phyloP scores from a whole-genome alignment of 2,329 filamentous ascomycete genomes.

The Endocalyx cinctus region DNA sequence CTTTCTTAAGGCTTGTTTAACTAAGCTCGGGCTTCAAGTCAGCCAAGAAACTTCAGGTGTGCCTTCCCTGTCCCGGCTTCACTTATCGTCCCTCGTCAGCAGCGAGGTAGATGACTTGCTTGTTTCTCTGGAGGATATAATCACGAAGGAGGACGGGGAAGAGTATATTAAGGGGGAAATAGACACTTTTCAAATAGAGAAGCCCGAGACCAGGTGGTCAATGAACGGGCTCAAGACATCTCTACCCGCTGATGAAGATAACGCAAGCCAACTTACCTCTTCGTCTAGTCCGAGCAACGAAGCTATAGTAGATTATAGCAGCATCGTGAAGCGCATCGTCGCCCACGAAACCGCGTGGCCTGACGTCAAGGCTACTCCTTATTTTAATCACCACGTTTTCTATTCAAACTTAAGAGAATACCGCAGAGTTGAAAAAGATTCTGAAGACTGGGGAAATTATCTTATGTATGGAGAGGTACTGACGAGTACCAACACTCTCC shows the following conservation, averaged over 20 bases:
- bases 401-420: constrained; percentile 69
- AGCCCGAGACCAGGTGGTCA: constrained; percentile 56
- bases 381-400: constrained; percentile 79
- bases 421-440: constrained; percentile 50
- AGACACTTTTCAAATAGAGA: constrained; percentile 77
- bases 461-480: constrained; percentile 88
- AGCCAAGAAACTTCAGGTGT: constrained; percentile 64
- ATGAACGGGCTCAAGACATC: constrained; percentile 51
- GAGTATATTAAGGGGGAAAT: constrained; percentile 75
- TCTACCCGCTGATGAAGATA: constrained; percentile 38
- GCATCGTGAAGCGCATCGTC: constrained; percentile 68
- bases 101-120: constrained; percentile 65
- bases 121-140: constrained; percentile 60
- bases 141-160: constrained; percentile 60
- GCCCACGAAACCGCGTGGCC: constrained; percentile 67
- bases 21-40: constrained; percentile 77
- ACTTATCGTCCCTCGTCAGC: constrained; percentile 68
- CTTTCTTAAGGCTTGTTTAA: constrained; percentile 76
- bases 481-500: constrained; percentile 87
- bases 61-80: constrained; percentile 75
- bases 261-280: constrained; percentile 16
- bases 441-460: constrained; percentile 67
- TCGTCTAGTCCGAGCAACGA: constrained; percentile 34
- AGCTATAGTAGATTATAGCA: constrained; percentile 69
- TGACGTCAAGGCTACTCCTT: constrained; percentile 67